Percentiles rank a stretch among this genome's conserved stretches.
phyloP scores from a whole-genome alignment of 805 yeast species.

The Wickerhamomyces strasburgensis region DNA sequence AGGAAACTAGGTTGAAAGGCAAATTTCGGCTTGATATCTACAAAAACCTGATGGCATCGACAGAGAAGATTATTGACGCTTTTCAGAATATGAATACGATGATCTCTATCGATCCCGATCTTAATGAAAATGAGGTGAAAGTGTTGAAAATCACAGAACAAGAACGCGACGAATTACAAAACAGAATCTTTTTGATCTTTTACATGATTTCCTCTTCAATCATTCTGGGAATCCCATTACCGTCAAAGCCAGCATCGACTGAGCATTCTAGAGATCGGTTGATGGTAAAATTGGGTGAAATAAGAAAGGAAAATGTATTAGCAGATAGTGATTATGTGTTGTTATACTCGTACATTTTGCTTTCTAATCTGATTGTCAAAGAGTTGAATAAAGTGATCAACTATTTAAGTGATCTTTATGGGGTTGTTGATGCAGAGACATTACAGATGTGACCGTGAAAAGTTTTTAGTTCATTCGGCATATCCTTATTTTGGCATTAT shows the following conservation, averaged over 20 bases:
- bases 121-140: conserved; percentile 47
- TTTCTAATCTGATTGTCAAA: conserved; percentile 59
- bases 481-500: too few relatives aligned
- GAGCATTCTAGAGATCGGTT: conserved; percentile 69
- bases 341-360: conserved; percentile 69
- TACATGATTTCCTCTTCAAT: conserved; percentile 77
- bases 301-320: conserved; percentile 38
- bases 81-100: conserved; percentile 69
- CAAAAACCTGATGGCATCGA: conserved; percentile 43
- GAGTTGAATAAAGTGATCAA: conserved; percentile 57
- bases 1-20: conserved; percentile 72
- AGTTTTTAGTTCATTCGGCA: not conserved
- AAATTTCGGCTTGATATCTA: conserved; percentile 55
- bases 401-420: conserved; percentile 54
- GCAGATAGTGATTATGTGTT: conserved; percentile 72
- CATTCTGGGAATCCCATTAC: conserved; percentile 71
- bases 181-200: conserved; percentile 67
- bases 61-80: conserved; percentile 66
- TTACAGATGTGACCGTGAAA: conserved; percentile 18
- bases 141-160: conserved; percentile 49
- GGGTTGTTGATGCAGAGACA: conserved; percentile 44
- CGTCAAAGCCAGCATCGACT: conserved; percentile 71
- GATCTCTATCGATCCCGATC: conserved; percentile 54
- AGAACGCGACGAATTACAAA: conserved; percentile 67
- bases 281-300: conserved; percentile 57